Evolutionary conservation across 2,329 filamentous ascomycete genomes (phyloP).

Genomic region (Colletotrichum sp.): DNA sequence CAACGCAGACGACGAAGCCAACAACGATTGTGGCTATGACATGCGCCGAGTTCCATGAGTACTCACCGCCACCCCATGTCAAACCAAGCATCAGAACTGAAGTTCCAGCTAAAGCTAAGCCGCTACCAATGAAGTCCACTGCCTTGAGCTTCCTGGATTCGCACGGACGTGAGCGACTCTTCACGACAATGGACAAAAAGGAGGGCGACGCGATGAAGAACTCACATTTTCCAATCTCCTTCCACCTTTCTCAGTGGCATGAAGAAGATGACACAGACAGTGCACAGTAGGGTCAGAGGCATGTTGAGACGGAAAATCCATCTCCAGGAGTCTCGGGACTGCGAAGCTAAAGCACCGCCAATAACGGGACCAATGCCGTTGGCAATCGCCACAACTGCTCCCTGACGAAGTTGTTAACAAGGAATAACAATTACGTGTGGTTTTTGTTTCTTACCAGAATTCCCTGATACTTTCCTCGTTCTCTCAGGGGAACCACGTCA

Average conservation of each 20-base stretch:
- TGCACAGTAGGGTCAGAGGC: conserved; percentile 54
- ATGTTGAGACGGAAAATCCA: conserved; percentile 62
- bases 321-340: conserved; percentile 50
- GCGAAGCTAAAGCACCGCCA: conserved; percentile 54
- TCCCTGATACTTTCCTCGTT: conserved; percentile 47
- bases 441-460: conserved; percentile 37
- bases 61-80: conserved; percentile 66
- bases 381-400: conserved; percentile 56
- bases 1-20: conserved; percentile 37
- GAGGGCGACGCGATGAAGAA: neutral
- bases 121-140: conserved; percentile 46
- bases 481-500: conserved; percentile 53
- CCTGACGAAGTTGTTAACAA: conserved; percentile 25
- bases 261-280: conserved; percentile 53
- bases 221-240: conserved; percentile 53
- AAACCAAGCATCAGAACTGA: conserved; percentile 53
- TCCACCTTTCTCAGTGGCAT: conserved; percentile 62
- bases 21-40: conserved; percentile 60
- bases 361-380: conserved; percentile 61
- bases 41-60: conserved; percentile 59
- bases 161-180: neutral
- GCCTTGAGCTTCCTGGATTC: conserved; percentile 48
- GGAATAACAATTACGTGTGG: accelerated
- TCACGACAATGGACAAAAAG: neutral
- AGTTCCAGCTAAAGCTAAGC: conserved; percentile 45